Base-by-base conservation (phyloP, 164 flowering plant genomes). In the Dillenia suffruticosa region DNA sequence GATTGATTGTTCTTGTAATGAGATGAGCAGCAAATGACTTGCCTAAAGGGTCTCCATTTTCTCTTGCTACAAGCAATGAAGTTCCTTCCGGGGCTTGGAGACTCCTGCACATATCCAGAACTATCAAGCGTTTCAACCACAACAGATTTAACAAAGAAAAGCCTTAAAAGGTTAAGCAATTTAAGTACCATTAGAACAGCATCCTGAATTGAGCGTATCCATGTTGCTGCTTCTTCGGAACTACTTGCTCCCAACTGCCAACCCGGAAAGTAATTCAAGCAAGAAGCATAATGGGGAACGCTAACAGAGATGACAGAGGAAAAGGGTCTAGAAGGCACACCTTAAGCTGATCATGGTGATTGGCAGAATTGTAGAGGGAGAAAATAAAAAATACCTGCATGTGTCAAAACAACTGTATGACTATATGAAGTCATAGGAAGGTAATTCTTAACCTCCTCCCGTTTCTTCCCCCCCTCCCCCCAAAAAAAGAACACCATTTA, bases 211-310 rank as follows among this genome's bases (percentile, higher is more conserved):
- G 77, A 81, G 51, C 26, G 79, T 26, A 88, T 90, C 98, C 98
- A 93, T 70, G 73, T 81, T 49, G 93, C 96, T 32, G 98, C 90
- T 76, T 93, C 98, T 69, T 90, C 98, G 26, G 98, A 70, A 72
- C 96, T 90, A 60, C 69, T 77, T 57, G 93, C 97, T 51, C 96
- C 98, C 71, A 90, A 73, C 98, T 93, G 70, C 19, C 55, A 69
- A 55, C 45, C 44, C 43, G 63, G 26, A 32, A 32, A 32, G 5
- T 4, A 4, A 5, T 26, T 26, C 40, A 26, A 26, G 2, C 40
- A 6, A 32, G 7, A 32, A 32, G 40, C 40, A 32, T 32, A 32
- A 32, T 6, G 6, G 40, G 40, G 6, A 32, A 32, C 40, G 5
- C 40, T 32, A 32, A 32, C 40, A 32, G 40, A 32, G 40, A 32